Conservation (phyloP, 768 basidiomycete genomes). For the Strobilomyces echinocephalus region DNA sequence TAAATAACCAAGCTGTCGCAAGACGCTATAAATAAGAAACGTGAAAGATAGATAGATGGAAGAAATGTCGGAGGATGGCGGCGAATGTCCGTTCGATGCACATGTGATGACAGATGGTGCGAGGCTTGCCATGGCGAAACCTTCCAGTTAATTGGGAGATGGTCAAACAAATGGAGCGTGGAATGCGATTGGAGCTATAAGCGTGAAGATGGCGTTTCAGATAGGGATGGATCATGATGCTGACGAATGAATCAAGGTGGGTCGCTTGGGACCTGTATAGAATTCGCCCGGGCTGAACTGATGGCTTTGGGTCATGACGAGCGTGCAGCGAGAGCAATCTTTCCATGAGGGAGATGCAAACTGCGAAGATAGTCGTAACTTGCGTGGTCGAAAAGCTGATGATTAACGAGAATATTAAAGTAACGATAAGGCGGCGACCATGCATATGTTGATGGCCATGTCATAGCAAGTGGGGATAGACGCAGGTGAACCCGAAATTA, state of each 20-base stretch:
- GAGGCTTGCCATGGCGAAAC: conserved; percentile 9
- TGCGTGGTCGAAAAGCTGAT: conserved; percentile 6
- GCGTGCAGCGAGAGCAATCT: conserved; percentile 12
- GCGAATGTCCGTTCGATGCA: conserved; percentile 28
- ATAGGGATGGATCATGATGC: conserved; percentile 17
- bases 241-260: conserved; percentile 12
- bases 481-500: conserved; percentile 26
- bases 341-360: conserved; percentile 12
- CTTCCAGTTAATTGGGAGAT: conserved; percentile 16
- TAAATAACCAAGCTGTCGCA: conserved; percentile 26
- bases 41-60: conserved; percentile 12
- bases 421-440: too few relatives aligned
- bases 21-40: conserved; percentile 29
- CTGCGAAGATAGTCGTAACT: conserved; percentile 10
- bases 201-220: conserved; percentile 17
- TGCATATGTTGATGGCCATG: background rate
- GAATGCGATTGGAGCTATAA: conserved; percentile 21
- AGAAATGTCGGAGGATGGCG: conserved; percentile 17
- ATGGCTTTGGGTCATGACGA: conserved; percentile 14
- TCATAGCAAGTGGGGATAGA: background rate
- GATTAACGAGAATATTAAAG: too few relatives aligned
- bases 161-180: conserved; percentile 31
- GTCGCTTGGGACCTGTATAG: conserved; percentile 6
- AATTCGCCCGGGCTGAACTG: conserved; percentile 10
- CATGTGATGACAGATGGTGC: conserved; percentile 26